Evolutionary conservation across 2,329 filamentous ascomycete species (phyloP), one percentile per base, ranked within the genome.

Genomic region (Fusarium albidum): DNA sequence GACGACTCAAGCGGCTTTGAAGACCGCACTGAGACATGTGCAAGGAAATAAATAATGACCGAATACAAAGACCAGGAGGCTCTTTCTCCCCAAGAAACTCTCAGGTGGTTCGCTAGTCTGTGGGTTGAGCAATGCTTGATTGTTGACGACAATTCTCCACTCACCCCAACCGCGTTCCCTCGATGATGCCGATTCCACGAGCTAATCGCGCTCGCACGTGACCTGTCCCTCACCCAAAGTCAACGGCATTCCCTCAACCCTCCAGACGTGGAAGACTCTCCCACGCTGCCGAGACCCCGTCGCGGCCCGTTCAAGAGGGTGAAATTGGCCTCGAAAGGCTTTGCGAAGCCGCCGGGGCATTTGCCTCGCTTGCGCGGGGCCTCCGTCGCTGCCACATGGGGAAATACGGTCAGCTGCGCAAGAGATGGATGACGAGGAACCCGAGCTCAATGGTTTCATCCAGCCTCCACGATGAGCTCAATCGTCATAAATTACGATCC

Each of bases 161-260:
- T 29, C 14, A 25, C 39, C 12, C 3, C n/a, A 9, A 35, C 17
- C 65, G 61, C 55, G 63, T 58, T 21, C n/a, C 17, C 13, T 38
- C 15, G 9, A 33, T 6, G 14, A 34, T 32, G 13, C 17, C 6
- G 14, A 17, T 6, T 27, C 25, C 62, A 38, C 55, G 47, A 62
- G n/a, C 32, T 12, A 17, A 6, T 14, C 59, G n/a, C 65, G 62
- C 1, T 11, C 6, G 55, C 65, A 68, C 65, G 65, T 68, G 65
- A 66, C 25, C 1, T 4, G 1, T 0, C n/a, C n/a, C 6, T 9
- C 12, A 26, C 39, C 15, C 38, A 42, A 44, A 51, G 34, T 41
- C 34, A 42, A 51, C 60, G 34, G 50, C 57, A 55, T 34, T 25
- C 28, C 42, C 39, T 32, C 18, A 47, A 29, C 25, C 18, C 28